Percentiles rank a stretch among this genome's conserved stretches.
These are phyloP conservation scores for Aspergillus calidoustus DNA, from an alignment of 2,329 filamentous ascomycete genomes.

Conservation along the genomic window DNA sequence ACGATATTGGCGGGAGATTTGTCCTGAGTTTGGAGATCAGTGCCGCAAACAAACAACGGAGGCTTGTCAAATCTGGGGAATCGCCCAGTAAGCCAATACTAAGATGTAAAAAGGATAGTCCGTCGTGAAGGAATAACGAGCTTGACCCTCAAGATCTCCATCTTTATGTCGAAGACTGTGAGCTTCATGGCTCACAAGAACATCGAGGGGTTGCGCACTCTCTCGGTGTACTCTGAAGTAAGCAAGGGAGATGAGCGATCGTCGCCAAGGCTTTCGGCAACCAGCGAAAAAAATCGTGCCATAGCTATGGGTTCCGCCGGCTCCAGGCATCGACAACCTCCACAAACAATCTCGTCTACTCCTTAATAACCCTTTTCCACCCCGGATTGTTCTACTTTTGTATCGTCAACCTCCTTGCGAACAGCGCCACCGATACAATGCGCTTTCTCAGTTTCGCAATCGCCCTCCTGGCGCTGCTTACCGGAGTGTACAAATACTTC, in stretches of 20 bases:
- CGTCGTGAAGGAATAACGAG: not conserved
- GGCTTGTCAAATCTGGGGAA: slow-evolving; percentile 3
- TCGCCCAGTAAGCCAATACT: no score
- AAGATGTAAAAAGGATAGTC: not conserved
- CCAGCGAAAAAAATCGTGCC: slow-evolving; percentile 7
- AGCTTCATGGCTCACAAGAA: not conserved
- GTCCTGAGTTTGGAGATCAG: slow-evolving; percentile 10
- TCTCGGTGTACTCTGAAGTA: not conserved
- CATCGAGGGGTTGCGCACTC: not conserved
- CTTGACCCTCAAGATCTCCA: not conserved
- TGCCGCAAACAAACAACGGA: not conserved
- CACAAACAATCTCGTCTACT: not conserved
- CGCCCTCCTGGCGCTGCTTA: slow-evolving; percentile 40
- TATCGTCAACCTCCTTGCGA: not conserved
- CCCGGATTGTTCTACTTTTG: not conserved
- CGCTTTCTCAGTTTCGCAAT: slow-evolving; percentile 38
- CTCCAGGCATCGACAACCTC: slow-evolving; percentile 7
- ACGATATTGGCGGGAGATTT: slow-evolving; percentile 15
- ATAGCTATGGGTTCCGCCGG: slow-evolving; percentile 1
- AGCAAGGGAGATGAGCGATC: not conserved
- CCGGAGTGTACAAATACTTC: slow-evolving; percentile 42
- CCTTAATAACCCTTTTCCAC: not conserved
- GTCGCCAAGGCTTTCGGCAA: slow-evolving; percentile 12
- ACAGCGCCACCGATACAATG: slow-evolving; percentile 20
- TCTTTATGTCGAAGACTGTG: not conserved